Percentiles rank a stretch among this genome's conserved stretches.
Conservation (phyloP, 805 yeast species). For the Scheffersomyces coipomensis region DNA sequence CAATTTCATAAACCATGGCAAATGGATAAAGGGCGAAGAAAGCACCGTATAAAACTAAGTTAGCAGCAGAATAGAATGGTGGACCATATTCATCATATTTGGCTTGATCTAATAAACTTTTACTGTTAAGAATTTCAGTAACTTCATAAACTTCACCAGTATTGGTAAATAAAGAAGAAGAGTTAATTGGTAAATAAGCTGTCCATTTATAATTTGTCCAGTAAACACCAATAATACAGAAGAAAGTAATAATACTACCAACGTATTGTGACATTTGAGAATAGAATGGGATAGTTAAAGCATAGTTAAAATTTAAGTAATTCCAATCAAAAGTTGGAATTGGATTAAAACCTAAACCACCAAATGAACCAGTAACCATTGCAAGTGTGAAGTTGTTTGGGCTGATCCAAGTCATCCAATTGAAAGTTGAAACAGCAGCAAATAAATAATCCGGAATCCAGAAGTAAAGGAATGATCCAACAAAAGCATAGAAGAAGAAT, state of each 20-base stretch:
- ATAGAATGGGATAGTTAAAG: conserved; percentile 45
- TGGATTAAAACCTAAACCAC: conserved; percentile 54
- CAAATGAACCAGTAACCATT: conserved; percentile 44
- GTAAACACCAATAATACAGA: conserved; percentile 15
- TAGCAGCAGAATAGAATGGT: conserved; percentile 26
- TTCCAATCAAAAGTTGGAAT: conserved; percentile 55
- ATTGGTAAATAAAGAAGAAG: conserved; percentile 45
- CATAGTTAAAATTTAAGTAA: conserved; percentile 22
- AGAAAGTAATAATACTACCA: conserved; percentile 16
- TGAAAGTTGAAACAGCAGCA: conserved; percentile 39
- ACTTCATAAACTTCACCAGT: conserved; percentile 45
- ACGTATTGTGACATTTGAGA: conserved; percentile 10
- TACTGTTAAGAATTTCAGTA: conserved; percentile 33
- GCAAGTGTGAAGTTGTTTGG: conserved; percentile 50
- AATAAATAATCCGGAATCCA: conserved; percentile 47
- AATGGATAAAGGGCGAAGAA: conserved; percentile 24
- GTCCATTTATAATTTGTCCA: conserved; percentile 20
- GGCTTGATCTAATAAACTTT: conserved; percentile 22
- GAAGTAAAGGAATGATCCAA: conserved; percentile 34
- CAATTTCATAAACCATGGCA: conserved; percentile 8
- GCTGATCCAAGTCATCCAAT: conserved; percentile 59
- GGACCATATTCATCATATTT: conserved; percentile 22
- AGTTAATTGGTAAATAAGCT: conserved; percentile 31
- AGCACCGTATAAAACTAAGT: conserved; percentile 23
- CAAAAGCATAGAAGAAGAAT: conserved; percentile 15